These are phyloP conservation scores for Camelina laxa DNA, from an alignment of 345 rosid species.

Conservation along the genomic window DNA sequence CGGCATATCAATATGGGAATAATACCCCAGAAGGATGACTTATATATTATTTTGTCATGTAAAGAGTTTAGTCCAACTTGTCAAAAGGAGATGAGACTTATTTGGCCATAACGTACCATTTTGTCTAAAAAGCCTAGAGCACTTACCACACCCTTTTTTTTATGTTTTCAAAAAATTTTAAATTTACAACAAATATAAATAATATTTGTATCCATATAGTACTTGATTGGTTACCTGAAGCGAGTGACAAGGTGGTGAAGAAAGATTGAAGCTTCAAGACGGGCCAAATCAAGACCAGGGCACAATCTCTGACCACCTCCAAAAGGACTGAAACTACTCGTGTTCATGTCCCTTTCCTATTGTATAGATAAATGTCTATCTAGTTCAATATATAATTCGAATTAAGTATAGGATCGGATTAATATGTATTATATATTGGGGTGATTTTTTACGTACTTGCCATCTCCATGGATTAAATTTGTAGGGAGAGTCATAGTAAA, in stretches of 20 bases:
- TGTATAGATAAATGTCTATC: background rate
- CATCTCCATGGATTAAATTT: constrained; percentile 96
- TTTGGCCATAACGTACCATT: constrained; percentile 19
- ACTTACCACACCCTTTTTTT: constrained; percentile 3
- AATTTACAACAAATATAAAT: background rate
- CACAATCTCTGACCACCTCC: constrained; percentile 98
- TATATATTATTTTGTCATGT: background rate
- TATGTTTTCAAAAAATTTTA: background rate
- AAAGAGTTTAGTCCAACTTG: constrained; percentile 12
- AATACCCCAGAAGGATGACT: background rate
- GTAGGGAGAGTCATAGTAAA: constrained; percentile 77
- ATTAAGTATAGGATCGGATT: too few relatives aligned
- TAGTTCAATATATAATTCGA: background rate
- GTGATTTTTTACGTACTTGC: constrained; percentile 65
- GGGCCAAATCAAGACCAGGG: constrained; percentile 92
- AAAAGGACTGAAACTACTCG: constrained; percentile 78
- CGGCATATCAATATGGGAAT: too few relatives aligned
- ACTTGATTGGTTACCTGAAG: constrained; percentile 62
- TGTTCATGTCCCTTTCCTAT: constrained; percentile 69
- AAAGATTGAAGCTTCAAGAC: constrained; percentile 92
- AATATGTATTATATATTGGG: too few relatives aligned
- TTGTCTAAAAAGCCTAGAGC: constrained; percentile 34
- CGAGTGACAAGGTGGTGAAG: constrained; percentile 85
- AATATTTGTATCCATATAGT: background rate
- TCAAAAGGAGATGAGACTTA: constrained; percentile 37